Evolutionary conservation across 345 rosid species (phyloP).

Genomic region (Eucalyptus cloeziana): DNA sequence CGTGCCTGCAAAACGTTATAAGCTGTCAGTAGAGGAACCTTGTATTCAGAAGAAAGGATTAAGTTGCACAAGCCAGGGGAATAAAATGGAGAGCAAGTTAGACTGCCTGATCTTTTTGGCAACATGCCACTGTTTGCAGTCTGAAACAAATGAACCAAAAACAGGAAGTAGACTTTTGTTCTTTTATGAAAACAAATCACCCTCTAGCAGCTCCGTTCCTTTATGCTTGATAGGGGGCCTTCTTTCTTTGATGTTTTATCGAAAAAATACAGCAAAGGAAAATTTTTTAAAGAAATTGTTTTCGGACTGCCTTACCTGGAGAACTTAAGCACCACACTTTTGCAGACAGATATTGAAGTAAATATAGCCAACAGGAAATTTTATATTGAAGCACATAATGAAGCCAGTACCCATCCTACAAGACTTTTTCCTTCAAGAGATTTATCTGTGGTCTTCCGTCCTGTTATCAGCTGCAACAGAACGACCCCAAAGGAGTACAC

Average conservation of each 20-base stretch:
- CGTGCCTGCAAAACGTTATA: slow-evolving; percentile 32
- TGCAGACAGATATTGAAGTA: not conserved
- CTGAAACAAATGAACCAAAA: not conserved
- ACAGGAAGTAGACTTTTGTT: not conserved
- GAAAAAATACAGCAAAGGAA: not conserved
- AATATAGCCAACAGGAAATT: not conserved
- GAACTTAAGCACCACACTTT: not conserved
- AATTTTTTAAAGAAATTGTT: not conserved
- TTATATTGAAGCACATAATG: not conserved
- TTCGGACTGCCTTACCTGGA: not conserved
- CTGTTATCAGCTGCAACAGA: slow-evolving; percentile 53
- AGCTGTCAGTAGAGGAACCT: not conserved
- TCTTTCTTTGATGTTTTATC: not conserved
- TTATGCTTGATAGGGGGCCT: not conserved
- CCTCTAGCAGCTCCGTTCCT: not conserved
- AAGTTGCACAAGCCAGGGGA: not conserved
- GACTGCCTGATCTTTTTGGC: not conserved
- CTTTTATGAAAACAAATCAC: not conserved
- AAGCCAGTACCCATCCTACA: slow-evolving; percentile 48
- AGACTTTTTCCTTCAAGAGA: slow-evolving; percentile 51
- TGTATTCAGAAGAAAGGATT: not conserved
- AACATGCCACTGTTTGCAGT: not conserved
- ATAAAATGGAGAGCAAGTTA: not conserved
- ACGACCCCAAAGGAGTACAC: slow-evolving; percentile 61
- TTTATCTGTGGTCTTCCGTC: slow-evolving; percentile 46